A percentile compares a stretch with the other conserved stretches of the same genome.
phyloP scores from a whole-genome alignment of 176 grass and related monocot species.

The Avena atlantica region DNA sequence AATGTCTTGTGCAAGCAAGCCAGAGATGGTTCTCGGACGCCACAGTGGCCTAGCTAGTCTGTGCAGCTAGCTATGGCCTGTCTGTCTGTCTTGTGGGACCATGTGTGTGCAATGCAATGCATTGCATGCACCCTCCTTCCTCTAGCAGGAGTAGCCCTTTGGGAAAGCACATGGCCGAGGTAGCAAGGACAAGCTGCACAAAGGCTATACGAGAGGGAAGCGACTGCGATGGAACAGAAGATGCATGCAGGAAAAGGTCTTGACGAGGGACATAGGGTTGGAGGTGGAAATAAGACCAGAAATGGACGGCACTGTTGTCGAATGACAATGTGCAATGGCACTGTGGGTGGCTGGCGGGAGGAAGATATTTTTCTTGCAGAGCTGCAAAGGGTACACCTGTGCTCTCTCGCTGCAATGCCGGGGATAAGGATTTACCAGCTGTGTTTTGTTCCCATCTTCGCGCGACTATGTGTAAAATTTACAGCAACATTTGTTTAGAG shows the following conservation, averaged over 20 bases:
- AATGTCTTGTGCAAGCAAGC: constrained; percentile 29
- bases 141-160: not conserved
- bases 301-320: not conserved
- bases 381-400: too few relatives aligned
- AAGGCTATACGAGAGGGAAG: not conserved
- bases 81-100: too few relatives aligned
- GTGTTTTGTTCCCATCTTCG: too few relatives aligned
- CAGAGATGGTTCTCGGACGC: constrained; percentile 1
- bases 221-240: not conserved
- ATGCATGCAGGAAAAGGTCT: not conserved
- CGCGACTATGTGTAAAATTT: too few relatives aligned
- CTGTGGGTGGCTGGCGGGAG: not conserved
- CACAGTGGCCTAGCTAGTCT: not conserved
- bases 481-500: too few relatives aligned
- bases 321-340: not conserved
- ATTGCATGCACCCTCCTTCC: not conserved
- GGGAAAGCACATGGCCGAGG: constrained; percentile 29
- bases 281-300: not conserved
- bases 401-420: too few relatives aligned
- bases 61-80: too few relatives aligned
- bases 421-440: too few relatives aligned
- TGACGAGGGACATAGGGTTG: not conserved
- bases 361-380: too few relatives aligned
- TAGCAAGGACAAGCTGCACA: not conserved
- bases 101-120: not conserved